Conservation (phyloP, 1,139 yeast species). For the Geotrichum histeridarum region DNA sequence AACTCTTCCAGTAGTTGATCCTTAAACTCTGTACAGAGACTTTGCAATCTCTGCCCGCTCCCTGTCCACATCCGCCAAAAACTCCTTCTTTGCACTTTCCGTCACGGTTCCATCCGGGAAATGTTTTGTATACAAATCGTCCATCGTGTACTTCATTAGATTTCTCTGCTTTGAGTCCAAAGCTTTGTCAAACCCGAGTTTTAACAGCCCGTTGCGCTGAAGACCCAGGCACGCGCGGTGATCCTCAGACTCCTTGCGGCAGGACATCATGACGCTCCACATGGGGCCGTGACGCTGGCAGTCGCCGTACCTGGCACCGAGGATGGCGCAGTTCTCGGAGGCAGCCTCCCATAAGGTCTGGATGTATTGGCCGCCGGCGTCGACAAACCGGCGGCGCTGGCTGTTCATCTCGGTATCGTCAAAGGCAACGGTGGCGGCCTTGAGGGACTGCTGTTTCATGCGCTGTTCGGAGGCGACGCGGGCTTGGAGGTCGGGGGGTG, state of each 20-base stretch:
- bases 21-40: slow-evolving; percentile 13
- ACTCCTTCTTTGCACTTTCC: slow-evolving; percentile 23
- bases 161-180: slow-evolving; percentile 27
- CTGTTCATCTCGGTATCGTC: slow-evolving; percentile 16
- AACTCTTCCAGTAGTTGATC: neutral
- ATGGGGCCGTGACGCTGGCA: slow-evolving; percentile 19
- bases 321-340: slow-evolving; percentile 18
- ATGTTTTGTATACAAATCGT: slow-evolving; percentile 34
- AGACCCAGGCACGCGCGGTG: slow-evolving; percentile 32
- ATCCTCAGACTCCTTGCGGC: slow-evolving; percentile 14
- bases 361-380: slow-evolving; percentile 13
- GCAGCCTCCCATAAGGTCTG: slow-evolving; percentile 21
- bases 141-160: slow-evolving; percentile 34
- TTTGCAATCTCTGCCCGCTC: slow-evolving; percentile 17
- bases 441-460: slow-evolving; percentile 2
- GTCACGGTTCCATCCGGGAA: slow-evolving; percentile 32
- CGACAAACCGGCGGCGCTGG: slow-evolving; percentile 10
- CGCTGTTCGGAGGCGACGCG: slow-evolving; percentile 12
- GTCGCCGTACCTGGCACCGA: slow-evolving; percentile 17
- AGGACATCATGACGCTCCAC: slow-evolving; percentile 18
- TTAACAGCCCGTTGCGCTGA: slow-evolving; percentile 35
- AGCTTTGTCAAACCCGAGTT: slow-evolving; percentile 35
- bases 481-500: slow-evolving; percentile 17
- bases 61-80: slow-evolving; percentile 24
- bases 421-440: slow-evolving; percentile 11